These are phyloP conservation scores for Protea cynaroides DNA, from an alignment of 164 flowering plant genomes.

Conservation along the genomic window DNA sequence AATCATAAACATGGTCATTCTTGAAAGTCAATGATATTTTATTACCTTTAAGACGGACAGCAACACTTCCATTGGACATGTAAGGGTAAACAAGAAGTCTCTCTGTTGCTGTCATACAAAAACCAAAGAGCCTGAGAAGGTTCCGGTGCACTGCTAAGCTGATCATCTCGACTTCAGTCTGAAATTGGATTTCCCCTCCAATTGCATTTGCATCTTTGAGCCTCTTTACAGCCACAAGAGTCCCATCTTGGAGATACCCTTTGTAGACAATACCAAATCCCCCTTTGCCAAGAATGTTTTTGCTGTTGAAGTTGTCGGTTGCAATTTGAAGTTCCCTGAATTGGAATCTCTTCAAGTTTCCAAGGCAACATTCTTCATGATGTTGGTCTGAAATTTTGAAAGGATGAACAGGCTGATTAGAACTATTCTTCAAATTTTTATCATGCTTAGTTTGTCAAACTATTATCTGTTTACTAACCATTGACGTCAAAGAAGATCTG, in stretches of 20 bases:
- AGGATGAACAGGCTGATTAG: constrained; percentile 1
- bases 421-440: neutral
- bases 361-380: constrained; percentile 55
- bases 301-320: constrained; percentile 65
- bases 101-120: constrained; percentile 61
- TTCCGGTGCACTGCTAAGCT: constrained; percentile 79
- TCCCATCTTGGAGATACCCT: constrained; percentile 63
- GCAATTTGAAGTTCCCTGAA: constrained; percentile 70
- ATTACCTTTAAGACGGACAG: constrained; percentile 71
- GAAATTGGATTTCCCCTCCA: constrained; percentile 77
- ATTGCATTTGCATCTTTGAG: constrained; percentile 64
- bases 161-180: constrained; percentile 84
- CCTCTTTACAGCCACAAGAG: constrained; percentile 78
- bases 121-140: constrained; percentile 64
- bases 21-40: too few species aligned
- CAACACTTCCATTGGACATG: constrained; percentile 86
- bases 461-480: constrained; percentile 24
- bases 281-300: constrained; percentile 67
- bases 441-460: neutral
- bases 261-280: constrained; percentile 78
- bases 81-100: constrained; percentile 70
- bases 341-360: constrained; percentile 67
- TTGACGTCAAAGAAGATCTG: constrained; percentile 75
- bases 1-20: too few species aligned
- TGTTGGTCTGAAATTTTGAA: constrained; percentile 37